These are phyloP conservation scores for Pleurotus salmoneostramineus DNA, from an alignment of 768 basidiomycete species.

Conservation along the genomic window DNA sequence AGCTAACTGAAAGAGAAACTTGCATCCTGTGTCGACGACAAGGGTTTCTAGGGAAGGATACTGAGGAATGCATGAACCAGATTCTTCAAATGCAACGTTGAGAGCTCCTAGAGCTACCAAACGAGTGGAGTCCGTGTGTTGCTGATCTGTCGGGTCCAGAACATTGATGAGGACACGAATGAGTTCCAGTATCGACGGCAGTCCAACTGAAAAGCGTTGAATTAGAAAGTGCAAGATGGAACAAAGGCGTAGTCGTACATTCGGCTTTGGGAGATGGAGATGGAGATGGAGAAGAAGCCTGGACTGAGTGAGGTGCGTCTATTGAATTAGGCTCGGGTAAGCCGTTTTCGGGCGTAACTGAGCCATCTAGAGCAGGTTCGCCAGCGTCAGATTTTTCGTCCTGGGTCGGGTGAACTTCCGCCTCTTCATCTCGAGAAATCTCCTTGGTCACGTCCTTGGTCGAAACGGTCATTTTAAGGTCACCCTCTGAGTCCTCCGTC, in stretches of 20 bases:
- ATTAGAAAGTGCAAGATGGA: neutral
- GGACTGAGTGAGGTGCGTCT: neutral
- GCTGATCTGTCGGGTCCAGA: constrained; percentile 89
- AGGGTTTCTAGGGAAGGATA: constrained; percentile 78
- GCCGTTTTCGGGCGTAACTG: too few species aligned
- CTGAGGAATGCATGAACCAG: constrained; percentile 68
- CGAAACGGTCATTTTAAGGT: constrained; percentile 60
- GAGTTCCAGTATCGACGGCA: constrained; percentile 90
- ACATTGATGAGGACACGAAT: constrained; percentile 93
- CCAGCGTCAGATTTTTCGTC: too few species aligned
- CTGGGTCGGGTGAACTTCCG: constrained; percentile 1
- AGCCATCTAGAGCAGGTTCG: too few species aligned
- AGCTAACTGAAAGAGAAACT: constrained; percentile 95
- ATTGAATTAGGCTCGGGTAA: neutral
- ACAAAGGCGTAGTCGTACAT: constrained; percentile 27
- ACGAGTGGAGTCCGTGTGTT: constrained; percentile 95
- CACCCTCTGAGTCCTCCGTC: constrained; percentile 49
- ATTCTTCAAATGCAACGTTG: constrained; percentile 82
- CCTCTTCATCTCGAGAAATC: constrained; percentile 13
- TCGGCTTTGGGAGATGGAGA: constrained; percentile 30
- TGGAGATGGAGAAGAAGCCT: constrained; percentile 13
- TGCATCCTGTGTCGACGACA: constrained; percentile 87
- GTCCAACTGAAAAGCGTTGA: constrained; percentile 57
- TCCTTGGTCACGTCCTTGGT: constrained; percentile 21
- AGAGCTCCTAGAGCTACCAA: constrained; percentile 84